Conservation (phyloP, 495 filamentous ascomycete genomes). For the Penicillium soppii region DNA sequence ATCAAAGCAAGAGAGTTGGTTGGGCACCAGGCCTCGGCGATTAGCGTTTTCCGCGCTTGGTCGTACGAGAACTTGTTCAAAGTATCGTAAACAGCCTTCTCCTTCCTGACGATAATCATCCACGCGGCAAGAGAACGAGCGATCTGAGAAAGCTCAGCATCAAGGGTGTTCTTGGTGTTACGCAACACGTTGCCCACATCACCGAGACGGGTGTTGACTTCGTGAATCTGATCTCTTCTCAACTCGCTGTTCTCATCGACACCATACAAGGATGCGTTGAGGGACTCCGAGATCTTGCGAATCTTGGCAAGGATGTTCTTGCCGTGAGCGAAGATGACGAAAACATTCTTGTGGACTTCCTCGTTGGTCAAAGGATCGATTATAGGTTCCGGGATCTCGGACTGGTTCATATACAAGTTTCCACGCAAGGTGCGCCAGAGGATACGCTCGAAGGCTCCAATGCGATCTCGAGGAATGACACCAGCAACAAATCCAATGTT, state of each 20-base stretch:
- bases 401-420: constrained; percentile 99
- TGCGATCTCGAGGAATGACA: constrained; percentile 89
- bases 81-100: constrained; percentile 97
- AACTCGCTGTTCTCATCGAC: constrained; percentile 97
- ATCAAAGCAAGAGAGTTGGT: constrained; percentile 87
- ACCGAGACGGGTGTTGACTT: constrained; percentile 87
- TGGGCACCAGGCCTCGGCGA: constrained; percentile 97
- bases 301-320: constrained; percentile 98
- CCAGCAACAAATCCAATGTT: constrained; percentile 99
- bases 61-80: constrained; percentile 97
- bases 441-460: constrained; percentile 94
- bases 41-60: constrained; percentile 89
- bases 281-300: constrained; percentile 95
- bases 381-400: constrained; percentile 93
- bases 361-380: constrained; percentile 91
- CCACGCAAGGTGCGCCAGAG: constrained; percentile 95
- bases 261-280: constrained; percentile 91
- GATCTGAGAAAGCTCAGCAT: constrained; percentile 91
- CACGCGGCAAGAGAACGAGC: constrained; percentile 85
- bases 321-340: constrained; percentile 98
- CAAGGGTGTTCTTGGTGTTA: constrained; percentile 95
- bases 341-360: constrained; percentile 92
- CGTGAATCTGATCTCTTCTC: constrained; percentile 89
- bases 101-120: constrained; percentile 97
- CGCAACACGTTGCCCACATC: constrained; percentile 88